Conservation (phyloP, 805 yeast genomes). For the Candida ulmi region DNA sequence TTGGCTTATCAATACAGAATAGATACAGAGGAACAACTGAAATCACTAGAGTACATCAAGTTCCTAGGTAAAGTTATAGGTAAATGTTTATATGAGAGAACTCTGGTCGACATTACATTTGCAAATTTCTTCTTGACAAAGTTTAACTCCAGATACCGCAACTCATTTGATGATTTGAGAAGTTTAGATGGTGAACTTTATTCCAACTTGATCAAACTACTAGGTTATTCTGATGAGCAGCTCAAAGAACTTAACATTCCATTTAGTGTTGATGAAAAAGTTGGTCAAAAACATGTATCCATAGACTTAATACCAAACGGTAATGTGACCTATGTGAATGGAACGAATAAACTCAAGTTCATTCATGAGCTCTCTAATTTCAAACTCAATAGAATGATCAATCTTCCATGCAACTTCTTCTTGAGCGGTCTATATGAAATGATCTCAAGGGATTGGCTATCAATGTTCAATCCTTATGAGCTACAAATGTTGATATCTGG, state of each 20-base stretch:
- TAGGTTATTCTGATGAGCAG: slow-evolving; percentile 49
- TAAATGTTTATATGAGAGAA: slow-evolving; percentile 80
- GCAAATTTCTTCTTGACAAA: slow-evolving; percentile 80
- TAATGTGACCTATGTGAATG: slow-evolving; percentile 45
- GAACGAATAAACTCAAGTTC: slow-evolving; percentile 61
- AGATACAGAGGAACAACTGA: slow-evolving; percentile 24
- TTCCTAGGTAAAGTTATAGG: slow-evolving; percentile 85
- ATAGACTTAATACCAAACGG: slow-evolving; percentile 65
- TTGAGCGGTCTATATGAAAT: slow-evolving; percentile 66
- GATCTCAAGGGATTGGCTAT: slow-evolving; percentile 69
- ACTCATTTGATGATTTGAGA: slow-evolving; percentile 73
- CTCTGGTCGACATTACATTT: slow-evolving; percentile 75
- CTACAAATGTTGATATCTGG: slow-evolving; percentile 80
- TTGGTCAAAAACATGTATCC: slow-evolving; percentile 31
- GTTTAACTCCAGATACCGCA: slow-evolving; percentile 36
- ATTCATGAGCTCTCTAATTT: slow-evolving; percentile 74
- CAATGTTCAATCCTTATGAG: slow-evolving; percentile 80
- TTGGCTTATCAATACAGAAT: slow-evolving; percentile 27
- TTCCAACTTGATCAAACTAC: slow-evolving; percentile 54
- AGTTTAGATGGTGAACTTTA: slow-evolving; percentile 67
- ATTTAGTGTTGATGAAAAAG: slow-evolving; percentile 55
- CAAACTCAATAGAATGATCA: slow-evolving; percentile 60
- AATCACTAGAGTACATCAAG: slow-evolving; percentile 32
- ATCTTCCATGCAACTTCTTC: slow-evolving; percentile 56
- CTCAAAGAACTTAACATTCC: slow-evolving; percentile 50